Base-by-base conservation (phyloP, 768 basidiomycete species). In the Naganishia antarctica region DNA sequence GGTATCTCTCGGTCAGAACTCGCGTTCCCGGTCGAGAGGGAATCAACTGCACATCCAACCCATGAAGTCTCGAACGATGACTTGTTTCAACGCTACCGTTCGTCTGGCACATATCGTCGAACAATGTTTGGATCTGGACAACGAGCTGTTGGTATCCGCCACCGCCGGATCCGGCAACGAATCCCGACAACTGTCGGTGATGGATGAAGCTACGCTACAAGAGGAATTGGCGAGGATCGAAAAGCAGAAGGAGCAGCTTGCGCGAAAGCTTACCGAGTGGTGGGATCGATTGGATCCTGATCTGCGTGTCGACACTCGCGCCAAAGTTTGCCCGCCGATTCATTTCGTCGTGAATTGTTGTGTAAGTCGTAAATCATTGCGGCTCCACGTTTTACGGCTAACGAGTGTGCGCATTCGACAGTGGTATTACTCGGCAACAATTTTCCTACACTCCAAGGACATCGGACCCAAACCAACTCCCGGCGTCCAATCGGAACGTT, bases 381-480 rank as follows among this genome's bases (percentile, higher is more conserved):
- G 12, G 13, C 31, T 2, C 32, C 2, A 21, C 8, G 21, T 12
- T 6, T 34, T 9, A 9, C 1, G 18, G 13, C 3, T 34, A 31
- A 48, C 46, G 40, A 12, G 11, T n/a, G n/a, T n/a, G n/a, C n/a
- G n/a, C n/a, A n/a, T 7, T 31, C 32, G 1, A 12, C 58, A 74
- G 73, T 74, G 73, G 73, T 71, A 69, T 45, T 60, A 70, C 50
- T 70, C 73, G 13, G 71, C 69, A 1, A 46, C 51, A 1, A 69
- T 74, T 21, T 49, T 74, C 6, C 63, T 71, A 7, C 64, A 71
- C 46, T 71, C 73, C 9, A 63, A 71, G 31, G 69, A 66, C 51
- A 67, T 71, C 31, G 41, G 34, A 23, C 23, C 58, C 23, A 51
- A 47, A 40, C 60, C 47, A 51, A 46, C 45, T 1, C 26, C 45